phyloP scores from a whole-genome alignment of 345 rosid genomes.

The Boechera retrofracta region DNA sequence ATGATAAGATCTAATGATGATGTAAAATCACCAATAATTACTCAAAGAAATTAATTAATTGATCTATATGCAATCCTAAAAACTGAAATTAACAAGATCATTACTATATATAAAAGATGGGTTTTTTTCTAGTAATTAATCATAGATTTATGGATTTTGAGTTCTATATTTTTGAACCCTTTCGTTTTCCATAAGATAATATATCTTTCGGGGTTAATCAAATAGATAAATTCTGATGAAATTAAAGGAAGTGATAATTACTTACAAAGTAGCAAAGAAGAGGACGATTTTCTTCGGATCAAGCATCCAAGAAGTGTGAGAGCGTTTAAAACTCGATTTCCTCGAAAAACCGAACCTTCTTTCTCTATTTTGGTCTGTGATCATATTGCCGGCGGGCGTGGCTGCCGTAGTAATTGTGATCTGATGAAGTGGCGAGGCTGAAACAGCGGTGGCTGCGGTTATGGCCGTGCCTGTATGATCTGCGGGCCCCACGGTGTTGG shows the following conservation, averaged over 20 bases:
- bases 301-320: constrained; percentile 60
- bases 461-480: constrained; percentile 46
- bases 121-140: background rate
- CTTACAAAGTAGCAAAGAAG: constrained; percentile 91
- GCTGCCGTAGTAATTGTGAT: constrained; percentile 66
- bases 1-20: background rate
- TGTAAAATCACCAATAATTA: background rate
- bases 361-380: constrained; percentile 47
- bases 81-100: background rate
- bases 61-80: background rate
- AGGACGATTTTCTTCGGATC: constrained; percentile 90
- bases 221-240: background rate
- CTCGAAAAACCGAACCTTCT: constrained; percentile 50
- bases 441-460: constrained; percentile 28
- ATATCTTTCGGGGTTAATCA: background rate
- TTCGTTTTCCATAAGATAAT: background rate
- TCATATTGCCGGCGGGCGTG: constrained; percentile 41
- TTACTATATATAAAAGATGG: background rate
- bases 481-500: constrained; percentile 38
- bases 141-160: background rate
- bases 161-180: background rate
- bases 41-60: background rate
- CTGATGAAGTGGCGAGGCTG: constrained; percentile 59
- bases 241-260: background rate
- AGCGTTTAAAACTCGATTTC: constrained; percentile 75